Base-by-base conservation (phyloP, 2,329 filamentous ascomycete species). In the Aspergillus eucalypticola region DNA sequence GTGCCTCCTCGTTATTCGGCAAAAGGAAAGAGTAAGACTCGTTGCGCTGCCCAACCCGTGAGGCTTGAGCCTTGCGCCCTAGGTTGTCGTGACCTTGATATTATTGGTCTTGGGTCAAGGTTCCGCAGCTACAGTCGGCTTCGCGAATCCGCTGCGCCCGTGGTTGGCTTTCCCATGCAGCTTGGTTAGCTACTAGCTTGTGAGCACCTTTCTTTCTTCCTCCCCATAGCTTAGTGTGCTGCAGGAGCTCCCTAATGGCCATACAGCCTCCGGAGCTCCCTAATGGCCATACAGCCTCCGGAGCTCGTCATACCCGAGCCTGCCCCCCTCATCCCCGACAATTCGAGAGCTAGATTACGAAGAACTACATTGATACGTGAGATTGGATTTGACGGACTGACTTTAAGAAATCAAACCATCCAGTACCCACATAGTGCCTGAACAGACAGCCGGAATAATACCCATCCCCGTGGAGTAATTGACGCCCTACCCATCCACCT, bases 21-120 rank as follows among this genome's bases (percentile, higher is more conserved):
- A 62, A 54, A 50, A 38, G 27, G 23, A 25, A 35, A 59, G 27
- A 51, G 55, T 59, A 52, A 60, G 58, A 60, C 56, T n/a, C 52
- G 32, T 38, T 54, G 63, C 66, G 67, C 69, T 75, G 74, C 75
- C 75, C 72, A 76, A 75, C 65, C 60, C 59, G 75, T 76, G 75
- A 77, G 75, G 74, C 75, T 76, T 66, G 66, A 70, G 65, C 66
- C 60, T 58, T 62, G 61, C 58, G 66, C 52, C 63, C 60, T 49
- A 60, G 56, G 23, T 32, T 56, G 17, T 52, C 38, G 42, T 52
- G 46, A 50, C 46, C 25, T 50, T 27, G 15, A 29, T 29, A 50
- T 55, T 32, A 55, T 55, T 55, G 53, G 53, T 55, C 53, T 46
- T 55, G 10, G 39, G 51, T 35, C 51, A 53, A 53, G 51, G 39